Base-by-base conservation (phyloP, 2,329 filamentous ascomycete species). In the Monascus ruber region DNA sequence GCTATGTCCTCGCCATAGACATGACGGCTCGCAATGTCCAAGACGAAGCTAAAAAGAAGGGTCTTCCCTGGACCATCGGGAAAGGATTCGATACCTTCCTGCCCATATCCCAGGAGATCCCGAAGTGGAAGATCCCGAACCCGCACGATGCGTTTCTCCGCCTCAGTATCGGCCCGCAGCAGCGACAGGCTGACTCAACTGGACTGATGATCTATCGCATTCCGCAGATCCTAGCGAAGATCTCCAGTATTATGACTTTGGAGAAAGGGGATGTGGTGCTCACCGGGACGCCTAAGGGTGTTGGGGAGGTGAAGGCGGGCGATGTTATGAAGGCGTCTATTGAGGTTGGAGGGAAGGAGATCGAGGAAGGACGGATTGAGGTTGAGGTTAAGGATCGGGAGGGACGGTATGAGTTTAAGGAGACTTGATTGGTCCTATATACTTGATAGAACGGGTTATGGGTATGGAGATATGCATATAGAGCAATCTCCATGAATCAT, bases 11-110 rank as follows among this genome's bases (percentile, higher is more conserved):
- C 35, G 80, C 84, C 51, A 95, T 98, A 55, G 91, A 98, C 66
- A 93, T 98, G 85, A 98, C 91, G 6, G 91, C 84, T 1, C 83
- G 91, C 49, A 96, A 96, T 64, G 77, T 85, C 5, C 91, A 98
- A 67, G 85, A 94, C 53, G 87, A 95, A 69, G 89, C 89, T 48
- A 98, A 96, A 77, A 86, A 83, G 68, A 94, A 91, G 72, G 87
- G 91, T 29, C 79, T 96, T 10, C 91, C 91, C 5, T 98, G 91
- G 91, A 79, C 81, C 54, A 95, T 95, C 49, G 83, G 85, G 51
- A 98, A 98, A 71, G 91, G 91, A 35, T 98, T 96, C 60, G 91
- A 98, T 63, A 96, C 91, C 3, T 98, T 98, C 70, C 73, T 94
- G 37, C 91, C 91, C 42, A 75, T 98, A 56, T 85, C 82, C 61